Conservation (phyloP, 768 basidiomycete genomes). For the Podaxis sp. region DNA sequence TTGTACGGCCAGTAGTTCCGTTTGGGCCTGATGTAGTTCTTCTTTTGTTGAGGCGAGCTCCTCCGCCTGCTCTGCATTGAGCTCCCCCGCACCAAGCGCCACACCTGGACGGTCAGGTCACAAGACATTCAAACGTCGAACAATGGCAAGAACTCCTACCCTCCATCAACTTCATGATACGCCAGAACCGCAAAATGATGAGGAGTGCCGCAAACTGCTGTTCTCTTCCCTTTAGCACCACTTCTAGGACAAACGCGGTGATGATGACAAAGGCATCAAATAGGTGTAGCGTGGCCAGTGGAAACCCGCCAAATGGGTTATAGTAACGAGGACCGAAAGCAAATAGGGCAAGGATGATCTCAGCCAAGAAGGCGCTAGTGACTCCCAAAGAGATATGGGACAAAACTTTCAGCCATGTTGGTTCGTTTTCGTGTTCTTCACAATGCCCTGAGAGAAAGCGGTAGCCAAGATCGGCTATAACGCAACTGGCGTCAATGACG, state of each 20-base stretch:
- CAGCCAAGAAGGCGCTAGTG: slow-evolving; percentile 68
- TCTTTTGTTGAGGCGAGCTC: slow-evolving; percentile 44
- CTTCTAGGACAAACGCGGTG: slow-evolving; percentile 70
- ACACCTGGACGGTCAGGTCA: slow-evolving; percentile 43
- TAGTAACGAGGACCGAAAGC: slow-evolving; percentile 60
- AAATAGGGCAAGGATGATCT: slow-evolving; percentile 71
- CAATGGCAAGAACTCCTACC: slow-evolving; percentile 20
- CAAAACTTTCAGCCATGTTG: slow-evolving; percentile 60
- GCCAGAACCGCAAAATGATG: slow-evolving; percentile 74
- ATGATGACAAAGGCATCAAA: slow-evolving; percentile 73
- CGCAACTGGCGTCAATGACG: slow-evolving; percentile 60
- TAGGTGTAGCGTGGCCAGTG: slow-evolving; percentile 61
- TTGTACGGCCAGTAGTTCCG: slow-evolving; percentile 38
- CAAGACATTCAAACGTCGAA: neutral
- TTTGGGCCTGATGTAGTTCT: slow-evolving; percentile 40
- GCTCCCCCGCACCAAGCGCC: slow-evolving; percentile 68
- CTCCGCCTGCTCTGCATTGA: slow-evolving; percentile 51
- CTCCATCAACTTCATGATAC: slow-evolving; percentile 69
- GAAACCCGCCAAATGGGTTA: slow-evolving; percentile 50
- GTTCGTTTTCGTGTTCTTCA: slow-evolving; percentile 36
- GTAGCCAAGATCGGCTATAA: slow-evolving; percentile 69
- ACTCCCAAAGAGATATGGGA: slow-evolving; percentile 62
- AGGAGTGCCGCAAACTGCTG: slow-evolving; percentile 68
- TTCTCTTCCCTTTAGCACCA: slow-evolving; percentile 61
- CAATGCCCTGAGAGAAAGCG: slow-evolving; percentile 59